phyloP scores from a whole-genome alignment of 257 asterid genomes.

The Jasminum sambac region DNA sequence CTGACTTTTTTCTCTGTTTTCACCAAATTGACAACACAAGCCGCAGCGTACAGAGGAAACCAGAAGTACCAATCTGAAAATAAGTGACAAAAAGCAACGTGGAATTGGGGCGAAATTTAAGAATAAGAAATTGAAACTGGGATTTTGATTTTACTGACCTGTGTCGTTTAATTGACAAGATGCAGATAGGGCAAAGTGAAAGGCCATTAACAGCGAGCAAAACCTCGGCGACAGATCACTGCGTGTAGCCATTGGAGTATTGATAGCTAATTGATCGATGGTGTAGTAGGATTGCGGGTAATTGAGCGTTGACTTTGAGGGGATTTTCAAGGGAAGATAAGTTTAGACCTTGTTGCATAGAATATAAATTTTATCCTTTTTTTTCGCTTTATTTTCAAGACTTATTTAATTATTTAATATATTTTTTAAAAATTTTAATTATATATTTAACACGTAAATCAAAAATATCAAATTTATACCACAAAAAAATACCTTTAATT shows the following conservation, averaged over 20 bases:
- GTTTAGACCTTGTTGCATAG: no score
- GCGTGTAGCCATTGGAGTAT: background rate
- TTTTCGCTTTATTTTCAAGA: no score
- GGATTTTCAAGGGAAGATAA: no score
- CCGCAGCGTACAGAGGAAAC: slow-evolving; percentile 40
- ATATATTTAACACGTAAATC: no score
- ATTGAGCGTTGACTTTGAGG: background rate
- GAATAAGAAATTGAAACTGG: background rate
- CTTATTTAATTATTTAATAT: no score
- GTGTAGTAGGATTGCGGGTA: background rate
- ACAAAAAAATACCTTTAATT: no score
- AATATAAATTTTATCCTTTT: no score
- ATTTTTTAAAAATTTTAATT: no score
- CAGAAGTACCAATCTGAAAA: slow-evolving; percentile 46
- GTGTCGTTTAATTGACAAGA: slow-evolving; percentile 40
- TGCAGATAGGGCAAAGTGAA: slow-evolving; percentile 40
- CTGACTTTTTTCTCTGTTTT: background rate
- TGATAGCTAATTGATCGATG: background rate
- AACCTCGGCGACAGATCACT: background rate
- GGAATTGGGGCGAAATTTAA: background rate
- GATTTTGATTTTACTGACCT: slow-evolving; percentile 25
- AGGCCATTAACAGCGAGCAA: slow-evolving; percentile 37
- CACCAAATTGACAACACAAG: slow-evolving; percentile 35
- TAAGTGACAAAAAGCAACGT: background rate
- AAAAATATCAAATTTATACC: no score